Conservation (phyloP, 257 asterid species). For the Nicotiana tabacum region DNA sequence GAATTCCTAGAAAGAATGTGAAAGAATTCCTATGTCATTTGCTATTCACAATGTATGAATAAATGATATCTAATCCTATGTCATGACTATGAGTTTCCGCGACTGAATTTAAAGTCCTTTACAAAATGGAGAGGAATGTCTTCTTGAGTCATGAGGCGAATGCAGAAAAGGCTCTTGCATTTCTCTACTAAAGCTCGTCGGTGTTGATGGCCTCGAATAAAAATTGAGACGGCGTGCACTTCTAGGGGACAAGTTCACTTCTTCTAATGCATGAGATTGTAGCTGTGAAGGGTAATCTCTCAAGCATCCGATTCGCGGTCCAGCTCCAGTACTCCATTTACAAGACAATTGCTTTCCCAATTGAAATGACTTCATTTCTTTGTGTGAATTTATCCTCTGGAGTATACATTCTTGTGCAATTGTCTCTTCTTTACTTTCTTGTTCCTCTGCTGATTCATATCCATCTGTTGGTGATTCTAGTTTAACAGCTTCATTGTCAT, state of each 20-base stretch:
- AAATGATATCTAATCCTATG: constrained; percentile 18
- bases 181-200: constrained; percentile 25
- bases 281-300: constrained; percentile 79
- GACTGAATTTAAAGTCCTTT: constrained; percentile 6
- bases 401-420: constrained; percentile 49
- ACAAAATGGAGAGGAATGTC: constrained; percentile 31
- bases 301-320: constrained; percentile 79
- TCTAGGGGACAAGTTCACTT: constrained; percentile 65
- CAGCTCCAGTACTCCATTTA: constrained; percentile 94
- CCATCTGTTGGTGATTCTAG: constrained; percentile 40
- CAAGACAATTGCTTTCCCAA: constrained; percentile 68
- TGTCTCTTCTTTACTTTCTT: constrained; percentile 24
- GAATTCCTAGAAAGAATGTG: constrained; percentile 29
- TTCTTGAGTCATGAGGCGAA: constrained; percentile 15
- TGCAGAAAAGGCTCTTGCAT: neutral
- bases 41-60: constrained; percentile 40
- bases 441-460: constrained; percentile 27
- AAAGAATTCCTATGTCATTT: constrained; percentile 36
- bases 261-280: constrained; percentile 68
- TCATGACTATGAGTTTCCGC: neutral
- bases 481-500: constrained; percentile 11
- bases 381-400: constrained; percentile 56
- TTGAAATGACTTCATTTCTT: constrained; percentile 56
- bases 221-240: constrained; percentile 34
- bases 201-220: constrained; percentile 38